Base-by-base conservation (phyloP, 768 basidiomycete species). In the Boletus rex-veris region DNA sequence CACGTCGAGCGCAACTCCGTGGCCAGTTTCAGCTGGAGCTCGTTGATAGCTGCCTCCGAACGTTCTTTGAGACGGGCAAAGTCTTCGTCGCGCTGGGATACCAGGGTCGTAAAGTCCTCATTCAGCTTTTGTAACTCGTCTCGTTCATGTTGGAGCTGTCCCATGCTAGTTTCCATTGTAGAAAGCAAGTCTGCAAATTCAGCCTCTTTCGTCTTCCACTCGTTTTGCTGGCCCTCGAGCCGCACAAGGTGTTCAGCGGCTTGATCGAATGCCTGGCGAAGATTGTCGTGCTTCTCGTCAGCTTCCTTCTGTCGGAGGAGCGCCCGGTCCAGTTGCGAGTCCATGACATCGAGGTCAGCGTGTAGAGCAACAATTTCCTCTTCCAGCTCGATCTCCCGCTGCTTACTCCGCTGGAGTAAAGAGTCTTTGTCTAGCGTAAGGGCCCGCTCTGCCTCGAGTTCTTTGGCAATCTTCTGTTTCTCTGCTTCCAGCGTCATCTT, bases 231-330 rank as follows among this genome's bases (percentile, higher is more conserved):
- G 54, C 75, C 71, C 72, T 98, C 95, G 35, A 96, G 72, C 1
- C 86, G 80, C 7, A 90, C 85, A 26, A 95, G 80, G 66, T 94
- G 92, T 58, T 92, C 87, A 1, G 90, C 88, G 18, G 92, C 92
- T 60, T 92, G 78, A 48, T 91, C 86, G 65, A 93, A 92, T 15
- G 85, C 87, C 45, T 79, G 74, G 26, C 83, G 79, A 46, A 92
- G 75, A 14, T 81, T 76, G 53, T 85, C 83, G 54, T 90, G 81
- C 63, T 89, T 90, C 68, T 88, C 86, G 55, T 92, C 89, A 40
- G 79, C 83, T 60, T 90, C 84, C 68, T 86, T 90, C 69, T 92
- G 88, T 40, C 86, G 75, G 37, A 81, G 78, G 64, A 93, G 76
- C 0, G 89, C 86, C 8, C 88, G 81, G 52, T 90, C 90, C 9